These are phyloP conservation scores for Backusella australiensis DNA, from an alignment of 192 early-diverging fungal species.

Conservation along the genomic window DNA sequence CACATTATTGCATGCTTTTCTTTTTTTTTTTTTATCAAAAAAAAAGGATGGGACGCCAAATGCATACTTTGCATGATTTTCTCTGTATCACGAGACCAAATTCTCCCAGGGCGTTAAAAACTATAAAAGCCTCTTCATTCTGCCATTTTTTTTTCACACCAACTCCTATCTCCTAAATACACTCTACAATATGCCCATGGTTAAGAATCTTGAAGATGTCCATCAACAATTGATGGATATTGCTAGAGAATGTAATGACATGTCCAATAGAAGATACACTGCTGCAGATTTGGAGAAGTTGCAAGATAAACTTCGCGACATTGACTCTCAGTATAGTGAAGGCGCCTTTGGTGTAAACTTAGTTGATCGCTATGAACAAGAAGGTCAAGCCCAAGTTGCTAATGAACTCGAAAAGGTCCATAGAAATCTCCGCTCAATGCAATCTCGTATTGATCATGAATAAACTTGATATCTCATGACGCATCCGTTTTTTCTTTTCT, in stretches of 20 bases:
- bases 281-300: constrained; percentile 15
- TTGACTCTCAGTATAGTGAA: constrained; percentile 11
- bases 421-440: constrained; percentile 14
- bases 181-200: constrained; percentile 12
- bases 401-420: constrained; percentile 21
- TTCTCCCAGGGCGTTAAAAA: constrained; percentile 3
- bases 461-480: background rate
- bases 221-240: constrained; percentile 21
- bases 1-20: background rate
- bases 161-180: background rate
- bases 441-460: constrained; percentile 9
- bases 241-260: constrained; percentile 8
- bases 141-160: background rate
- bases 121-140: background rate
- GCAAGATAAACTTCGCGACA: constrained; percentile 1
- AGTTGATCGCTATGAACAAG: constrained; percentile 7
- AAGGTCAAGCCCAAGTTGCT: constrained; percentile 14
- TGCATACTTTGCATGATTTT: background rate
- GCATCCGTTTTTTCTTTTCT: background rate
- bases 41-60: background rate
- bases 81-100: background rate
- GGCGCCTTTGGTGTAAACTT: background rate
- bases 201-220: constrained; percentile 17
- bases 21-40: background rate
- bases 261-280: constrained; percentile 8